phyloP scores from a whole-genome alignment of 2,329 filamentous ascomycete species.

The Macroventuria anomochaeta region DNA sequence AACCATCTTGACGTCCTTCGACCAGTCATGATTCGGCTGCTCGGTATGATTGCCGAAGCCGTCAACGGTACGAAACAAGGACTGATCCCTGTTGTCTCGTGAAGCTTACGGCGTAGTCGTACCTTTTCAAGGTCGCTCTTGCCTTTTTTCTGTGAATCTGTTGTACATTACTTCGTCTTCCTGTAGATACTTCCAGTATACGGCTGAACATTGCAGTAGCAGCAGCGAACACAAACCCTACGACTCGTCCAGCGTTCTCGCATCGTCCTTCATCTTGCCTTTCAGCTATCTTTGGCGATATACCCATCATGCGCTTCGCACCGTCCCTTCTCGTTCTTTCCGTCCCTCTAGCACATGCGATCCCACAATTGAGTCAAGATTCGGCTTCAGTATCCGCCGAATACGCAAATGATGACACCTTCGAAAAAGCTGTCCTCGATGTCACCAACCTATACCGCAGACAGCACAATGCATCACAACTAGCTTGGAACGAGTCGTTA shows the following conservation, averaged over 20 bases:
- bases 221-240: not conserved
- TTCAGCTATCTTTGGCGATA: not conserved
- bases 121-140: not conserved
- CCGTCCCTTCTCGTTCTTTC: not conserved
- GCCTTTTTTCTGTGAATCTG: no score
- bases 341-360: not conserved
- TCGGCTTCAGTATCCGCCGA: constrained; percentile 10
- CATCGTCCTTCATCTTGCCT: not conserved
- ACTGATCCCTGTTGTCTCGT: constrained; percentile 2
- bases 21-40: constrained; percentile 3
- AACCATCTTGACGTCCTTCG: not conserved
- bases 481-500: constrained; percentile 71
- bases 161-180: not conserved
- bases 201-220: no score
- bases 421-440: constrained; percentile 64
- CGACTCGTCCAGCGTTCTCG: not conserved
- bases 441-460: constrained; percentile 70
- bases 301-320: not conserved
- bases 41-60: constrained; percentile 1
- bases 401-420: constrained; percentile 52
- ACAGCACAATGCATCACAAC: constrained; percentile 64
- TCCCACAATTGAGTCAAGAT: not conserved
- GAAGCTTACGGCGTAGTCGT: not conserved
- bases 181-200: not conserved
- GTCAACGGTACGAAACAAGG: constrained; percentile 8